Evolutionary conservation across 768 basidiomycete species (phyloP).

Genomic region (Amanita subjunquillea): DNA sequence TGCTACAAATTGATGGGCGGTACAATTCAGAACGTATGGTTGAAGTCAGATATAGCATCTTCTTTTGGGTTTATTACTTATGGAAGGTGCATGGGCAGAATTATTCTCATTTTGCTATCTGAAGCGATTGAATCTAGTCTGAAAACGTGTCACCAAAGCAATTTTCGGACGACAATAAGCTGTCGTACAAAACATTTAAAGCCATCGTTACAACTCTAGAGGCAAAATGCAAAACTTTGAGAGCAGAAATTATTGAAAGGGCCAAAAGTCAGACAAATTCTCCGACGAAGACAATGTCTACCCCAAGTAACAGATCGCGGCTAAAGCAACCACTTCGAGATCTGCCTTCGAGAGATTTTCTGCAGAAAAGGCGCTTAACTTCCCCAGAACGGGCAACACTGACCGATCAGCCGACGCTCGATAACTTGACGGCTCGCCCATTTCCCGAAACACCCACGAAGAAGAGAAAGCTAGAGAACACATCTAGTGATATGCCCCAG

Average conservation of each 20-base stretch:
- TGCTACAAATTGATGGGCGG: conserved; percentile 15
- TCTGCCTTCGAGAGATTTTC: conserved; percentile 8
- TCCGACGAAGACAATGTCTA: not conserved
- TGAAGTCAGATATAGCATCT: conserved; percentile 28
- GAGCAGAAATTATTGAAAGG: conserved; percentile 6
- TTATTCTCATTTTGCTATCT: not conserved
- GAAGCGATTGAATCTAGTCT: conserved; percentile 5
- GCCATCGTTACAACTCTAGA: conserved; percentile 6
- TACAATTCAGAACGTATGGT: conserved; percentile 11
- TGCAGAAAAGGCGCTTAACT: conserved; percentile 2
- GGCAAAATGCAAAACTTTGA: conserved; percentile 8
- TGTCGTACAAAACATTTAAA: conserved; percentile 5
- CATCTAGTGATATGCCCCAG: not conserved
- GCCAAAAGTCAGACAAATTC: not conserved
- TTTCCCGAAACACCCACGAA: conserved; percentile 10
- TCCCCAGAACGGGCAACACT: not conserved
- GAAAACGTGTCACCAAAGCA: conserved; percentile 6
- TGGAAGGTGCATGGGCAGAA: conserved; percentile 21
- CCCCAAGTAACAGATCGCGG: conserved; percentile 5
- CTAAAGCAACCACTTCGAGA: conserved; percentile 8
- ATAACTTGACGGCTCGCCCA: not conserved
- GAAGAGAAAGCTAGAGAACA: conserved; percentile 9
- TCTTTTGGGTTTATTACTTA: conserved; percentile 34
- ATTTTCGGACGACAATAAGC: conserved; percentile 7
- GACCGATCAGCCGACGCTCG: not conserved